Conservation (phyloP, 129 eudicot species). For the Kitagawia praeruptora region DNA sequence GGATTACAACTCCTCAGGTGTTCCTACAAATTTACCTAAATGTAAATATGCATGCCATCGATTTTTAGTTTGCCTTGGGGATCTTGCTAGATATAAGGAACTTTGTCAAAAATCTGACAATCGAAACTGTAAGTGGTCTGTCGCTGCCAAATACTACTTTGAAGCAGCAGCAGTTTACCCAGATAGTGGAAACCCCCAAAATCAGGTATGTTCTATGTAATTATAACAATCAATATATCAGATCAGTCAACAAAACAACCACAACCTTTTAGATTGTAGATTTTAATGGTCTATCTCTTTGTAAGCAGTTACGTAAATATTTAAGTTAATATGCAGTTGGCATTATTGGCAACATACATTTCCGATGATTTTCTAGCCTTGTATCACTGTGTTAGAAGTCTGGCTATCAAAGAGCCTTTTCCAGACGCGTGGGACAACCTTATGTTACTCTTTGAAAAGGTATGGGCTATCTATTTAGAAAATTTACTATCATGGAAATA, state of each 20-base stretch:
- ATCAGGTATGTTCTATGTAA: constrained; percentile 53
- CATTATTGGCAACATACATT: constrained; percentile 70
- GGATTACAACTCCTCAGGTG: constrained; percentile 20
- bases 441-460: constrained; percentile 82
- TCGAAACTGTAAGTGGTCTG: constrained; percentile 51
- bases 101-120: constrained; percentile 46
- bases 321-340: constrained; percentile 56
- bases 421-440: constrained; percentile 88
- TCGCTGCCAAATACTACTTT: constrained; percentile 63
- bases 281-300: background rate
- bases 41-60: constrained; percentile 62
- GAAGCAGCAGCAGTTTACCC: constrained; percentile 76
- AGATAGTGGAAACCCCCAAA: constrained; percentile 92
- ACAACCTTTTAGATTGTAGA: background rate
- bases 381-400: constrained; percentile 84
- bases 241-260: background rate
- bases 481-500: background rate
- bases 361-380: constrained; percentile 84
- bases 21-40: constrained; percentile 28
- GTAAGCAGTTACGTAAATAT: constrained; percentile 10
- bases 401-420: constrained; percentile 89
- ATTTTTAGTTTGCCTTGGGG: constrained; percentile 78
- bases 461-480: constrained; percentile 15
- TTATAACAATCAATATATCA: background rate
- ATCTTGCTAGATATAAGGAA: constrained; percentile 82